A percentile compares a stretch with the other conserved stretches of the same genome.
Evolutionary conservation across 169 alveolate species (phyloP).

Genomic region (Pseudocohnilembus persalinus): DNA sequence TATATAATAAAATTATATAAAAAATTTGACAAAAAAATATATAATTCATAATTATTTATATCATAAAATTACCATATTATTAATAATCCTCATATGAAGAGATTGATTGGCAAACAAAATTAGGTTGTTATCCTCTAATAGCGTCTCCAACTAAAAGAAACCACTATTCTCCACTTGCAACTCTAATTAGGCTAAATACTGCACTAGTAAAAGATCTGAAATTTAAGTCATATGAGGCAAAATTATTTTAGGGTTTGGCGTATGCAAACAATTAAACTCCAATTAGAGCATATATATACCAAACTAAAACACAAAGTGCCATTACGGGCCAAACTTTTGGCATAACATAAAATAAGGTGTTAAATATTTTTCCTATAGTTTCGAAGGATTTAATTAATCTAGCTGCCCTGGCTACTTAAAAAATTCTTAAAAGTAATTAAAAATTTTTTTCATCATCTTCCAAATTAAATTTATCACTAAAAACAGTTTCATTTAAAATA

Average conservation of each 20-base stretch:
- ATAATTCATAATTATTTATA: neutral
- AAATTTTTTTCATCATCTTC: neutral
- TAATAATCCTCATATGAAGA: slow-evolving; percentile 12
- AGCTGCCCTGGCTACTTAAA: slow-evolving; percentile 21
- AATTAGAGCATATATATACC: slow-evolving; percentile 37
- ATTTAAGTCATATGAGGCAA: slow-evolving; percentile 35
- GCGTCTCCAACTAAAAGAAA: slow-evolving; percentile 19
- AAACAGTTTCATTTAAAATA: slow-evolving; percentile 14
- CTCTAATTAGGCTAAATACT: slow-evolving; percentile 26
- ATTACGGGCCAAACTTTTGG: slow-evolving; percentile 30
- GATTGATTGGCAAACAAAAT: slow-evolving; percentile 30
- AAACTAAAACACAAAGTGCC: slow-evolving; percentile 2
- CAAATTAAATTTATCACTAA: neutral
- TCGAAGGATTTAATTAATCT: slow-evolving; percentile 24
- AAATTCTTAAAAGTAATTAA: neutral
- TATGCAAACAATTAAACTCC: slow-evolving; percentile 35
- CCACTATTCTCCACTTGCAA: slow-evolving; percentile 43
- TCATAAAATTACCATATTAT: slow-evolving; percentile 5
- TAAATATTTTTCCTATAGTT: slow-evolving; percentile 23
- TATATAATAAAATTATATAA: neutral
- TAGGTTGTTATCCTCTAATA: slow-evolving; percentile 9
- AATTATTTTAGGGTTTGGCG: slow-evolving; percentile 14
- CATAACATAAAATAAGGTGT: slow-evolving; percentile 26
- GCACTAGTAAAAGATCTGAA: slow-evolving; percentile 35
- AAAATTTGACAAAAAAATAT: neutral